A percentile compares a stretch with the other conserved stretches of the same genome.
phyloP scores from a whole-genome alignment of 176 grass and related monocot genomes.

The Musa schizocarpa region DNA sequence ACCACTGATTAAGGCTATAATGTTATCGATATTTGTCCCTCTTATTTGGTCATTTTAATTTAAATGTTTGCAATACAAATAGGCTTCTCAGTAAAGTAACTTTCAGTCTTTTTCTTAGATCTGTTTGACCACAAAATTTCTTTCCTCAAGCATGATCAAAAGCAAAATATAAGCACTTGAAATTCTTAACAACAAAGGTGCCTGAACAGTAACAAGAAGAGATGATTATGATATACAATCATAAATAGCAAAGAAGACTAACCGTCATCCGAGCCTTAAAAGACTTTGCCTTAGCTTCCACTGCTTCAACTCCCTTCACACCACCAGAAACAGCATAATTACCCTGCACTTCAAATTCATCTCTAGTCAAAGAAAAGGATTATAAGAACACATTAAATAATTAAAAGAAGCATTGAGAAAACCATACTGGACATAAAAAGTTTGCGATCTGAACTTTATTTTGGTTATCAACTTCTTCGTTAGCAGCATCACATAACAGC shows the following conservation, averaged over 20 bases:
- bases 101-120: not conserved
- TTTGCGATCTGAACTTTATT: conserved; percentile 91
- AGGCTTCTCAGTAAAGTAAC: not conserved
- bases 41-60: too few relatives aligned
- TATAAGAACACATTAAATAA: conserved; percentile 14
- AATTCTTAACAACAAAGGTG: not conserved
- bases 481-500: conserved; percentile 77
- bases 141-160: not conserved
- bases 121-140: not conserved
- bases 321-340: conserved; percentile 97
- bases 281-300: conserved; percentile 95
- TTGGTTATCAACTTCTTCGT: conserved; percentile 72
- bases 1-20: too few relatives aligned
- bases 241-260: conserved; percentile 21
- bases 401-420: conserved; percentile 5
- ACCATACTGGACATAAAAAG: conserved; percentile 72
- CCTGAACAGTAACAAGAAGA: not conserved
- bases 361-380: not conserved
- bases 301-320: conserved; percentile 87
- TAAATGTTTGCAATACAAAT: not conserved
- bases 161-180: not conserved
- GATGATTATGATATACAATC: not conserved
- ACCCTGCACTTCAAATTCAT: conserved; percentile 29
- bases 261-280: conserved; percentile 98
- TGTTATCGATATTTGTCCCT: too few relatives aligned